Evolutionary conservation across 23 red algal genomes (phyloP), one percentile per base, ranked within the genome.

Genomic region (Gracilaria domingensis): DNA sequence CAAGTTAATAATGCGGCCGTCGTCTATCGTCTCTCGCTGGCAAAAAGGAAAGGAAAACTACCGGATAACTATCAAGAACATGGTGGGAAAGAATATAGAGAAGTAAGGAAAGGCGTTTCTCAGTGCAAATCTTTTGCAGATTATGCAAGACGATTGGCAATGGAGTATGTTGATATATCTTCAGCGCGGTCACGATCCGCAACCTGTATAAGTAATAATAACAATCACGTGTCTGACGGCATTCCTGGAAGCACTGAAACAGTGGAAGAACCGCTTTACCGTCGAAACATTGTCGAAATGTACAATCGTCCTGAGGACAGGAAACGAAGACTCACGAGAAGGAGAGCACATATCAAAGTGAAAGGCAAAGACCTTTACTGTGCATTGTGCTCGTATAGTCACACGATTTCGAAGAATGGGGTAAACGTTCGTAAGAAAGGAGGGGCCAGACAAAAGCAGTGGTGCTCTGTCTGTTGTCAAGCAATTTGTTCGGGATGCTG

Each of bases 361-460:
- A 75, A 34, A 71, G 84, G 84, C 0, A 87, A 87, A n/a, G 33
- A 13, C 39, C 8, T 2, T 11, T 87, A 87, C 34, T 87, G 84
- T 71, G 29, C 40, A 4, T 34, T 87, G 23, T 75, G 69, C 1
- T 87, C 66, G 0, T 87, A 73, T 25, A 74, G 36, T 37, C 79
- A 61, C 38, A 32, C 79, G 7, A 42, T 82, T 26, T 42, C 26
- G 34, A 32, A 57, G 14, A 36, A 45, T 7, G 53, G 79, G 25
- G 25, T 26, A 8, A 17, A 1, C 0, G 14, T 82, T 13, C 23
- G 34, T 28, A 82, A 82, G 79, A 62, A 82, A 47, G 28, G 79
- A 9, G 58, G 53, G 25, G 0, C 79, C 7, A 7, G 21, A 2
- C 25, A 25, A 24, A 47, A 23, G 14, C n/a, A 36, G 18, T 51